These are phyloP conservation scores for Penicillium macrosclerotiorum DNA, from an alignment of 495 filamentous ascomycete species.

Conservation along the genomic window DNA sequence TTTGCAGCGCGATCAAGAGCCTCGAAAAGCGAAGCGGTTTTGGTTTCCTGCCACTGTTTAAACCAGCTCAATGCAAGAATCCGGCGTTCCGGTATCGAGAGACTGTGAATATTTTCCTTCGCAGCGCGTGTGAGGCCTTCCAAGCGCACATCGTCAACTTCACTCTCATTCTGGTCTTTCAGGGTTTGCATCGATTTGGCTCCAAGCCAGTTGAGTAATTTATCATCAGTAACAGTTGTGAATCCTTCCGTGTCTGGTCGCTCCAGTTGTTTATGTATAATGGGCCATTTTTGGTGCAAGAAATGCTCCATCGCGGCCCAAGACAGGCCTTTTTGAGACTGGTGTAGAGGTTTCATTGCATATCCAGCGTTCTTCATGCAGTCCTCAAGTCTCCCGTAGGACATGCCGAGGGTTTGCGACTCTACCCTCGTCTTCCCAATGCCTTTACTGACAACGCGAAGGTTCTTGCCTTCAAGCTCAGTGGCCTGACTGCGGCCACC, in stretches of 20 bases:
- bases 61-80: conserved; percentile 8
- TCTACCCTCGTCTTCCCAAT: conserved; percentile 16
- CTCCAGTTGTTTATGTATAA: conserved; percentile 1
- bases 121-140: conserved; percentile 1
- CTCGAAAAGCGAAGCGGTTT: conserved; percentile 6
- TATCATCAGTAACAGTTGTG: neutral
- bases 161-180: neutral
- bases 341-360: conserved; percentile 7
- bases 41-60: conserved; percentile 2
- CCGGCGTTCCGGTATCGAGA: conserved; percentile 1
- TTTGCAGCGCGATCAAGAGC: neutral
- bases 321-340: conserved; percentile 7
- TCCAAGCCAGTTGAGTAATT: conserved; percentile 1
- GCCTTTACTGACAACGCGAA: conserved; percentile 8
- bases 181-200: neutral
- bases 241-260: neutral
- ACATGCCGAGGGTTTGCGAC: conserved; percentile 2
- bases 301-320: conserved; percentile 3
- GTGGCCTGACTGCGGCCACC: conserved; percentile 10
- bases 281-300: conserved; percentile 1
- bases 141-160: conserved; percentile 2
- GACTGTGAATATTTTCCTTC: neutral
- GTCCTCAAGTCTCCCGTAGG: neutral
- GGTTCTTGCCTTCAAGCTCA: conserved; percentile 16
- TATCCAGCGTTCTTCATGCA: conserved; percentile 1